phyloP scores from a whole-genome alignment of 768 basidiomycete species.

The Lyophyllum semitale region DNA sequence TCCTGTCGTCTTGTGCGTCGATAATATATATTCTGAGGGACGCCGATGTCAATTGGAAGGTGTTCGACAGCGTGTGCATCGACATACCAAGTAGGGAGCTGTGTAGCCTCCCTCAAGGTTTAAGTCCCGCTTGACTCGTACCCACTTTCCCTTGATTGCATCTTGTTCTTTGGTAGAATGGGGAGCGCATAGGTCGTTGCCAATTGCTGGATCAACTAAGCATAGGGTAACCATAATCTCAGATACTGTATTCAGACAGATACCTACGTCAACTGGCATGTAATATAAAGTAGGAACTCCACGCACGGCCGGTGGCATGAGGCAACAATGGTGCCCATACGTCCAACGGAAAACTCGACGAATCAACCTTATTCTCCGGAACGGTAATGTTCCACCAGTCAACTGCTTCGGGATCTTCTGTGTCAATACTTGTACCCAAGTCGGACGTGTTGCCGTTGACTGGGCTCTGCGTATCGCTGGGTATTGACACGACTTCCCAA shows the following conservation, averaged over 20 bases:
- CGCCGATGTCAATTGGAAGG: conserved; percentile 1
- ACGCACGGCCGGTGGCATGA: conserved; percentile 77
- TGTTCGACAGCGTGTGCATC: neutral
- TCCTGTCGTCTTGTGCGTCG: conserved; percentile 84
- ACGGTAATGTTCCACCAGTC: conserved; percentile 74
- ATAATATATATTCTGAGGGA: conserved; percentile 67
- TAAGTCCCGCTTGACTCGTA: conserved; percentile 80
- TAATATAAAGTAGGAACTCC: neutral
- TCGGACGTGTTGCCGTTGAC: conserved; percentile 13
- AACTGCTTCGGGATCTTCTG: conserved; percentile 31
- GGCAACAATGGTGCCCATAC: conserved; percentile 77
- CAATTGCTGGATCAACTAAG: conserved; percentile 58
- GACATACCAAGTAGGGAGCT: conserved; percentile 58
- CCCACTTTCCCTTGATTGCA: conserved; percentile 85
- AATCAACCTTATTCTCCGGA: conserved; percentile 45
- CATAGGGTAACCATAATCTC: conserved; percentile 78
- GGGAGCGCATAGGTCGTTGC: conserved; percentile 67
- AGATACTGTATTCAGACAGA: conserved; percentile 53
- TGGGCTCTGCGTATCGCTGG: conserved; percentile 12
- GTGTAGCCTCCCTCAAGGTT: conserved; percentile 63
- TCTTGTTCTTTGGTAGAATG: conserved; percentile 70
- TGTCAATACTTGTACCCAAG: conserved; percentile 11
- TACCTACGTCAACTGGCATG: neutral
- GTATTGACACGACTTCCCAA: conserved; percentile 67
- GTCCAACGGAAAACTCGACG: conserved; percentile 76